Evolutionary conservation across 2,329 filamentous ascomycete genomes (phyloP).

Genomic region (Arthrobotrys entomopaga): DNA sequence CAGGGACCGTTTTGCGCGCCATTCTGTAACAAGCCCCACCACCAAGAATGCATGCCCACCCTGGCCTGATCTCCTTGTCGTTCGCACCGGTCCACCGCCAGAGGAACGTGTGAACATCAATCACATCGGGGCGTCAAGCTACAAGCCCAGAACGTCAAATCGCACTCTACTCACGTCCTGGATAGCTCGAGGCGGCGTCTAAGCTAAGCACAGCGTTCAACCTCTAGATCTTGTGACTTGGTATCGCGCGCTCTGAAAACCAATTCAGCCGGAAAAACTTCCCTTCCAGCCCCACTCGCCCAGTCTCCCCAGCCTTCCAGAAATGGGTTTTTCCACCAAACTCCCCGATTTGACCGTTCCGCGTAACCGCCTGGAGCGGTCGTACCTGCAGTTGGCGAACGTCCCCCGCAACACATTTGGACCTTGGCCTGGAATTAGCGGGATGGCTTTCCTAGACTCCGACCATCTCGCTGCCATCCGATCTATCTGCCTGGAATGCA

Average conservation of each 20-base stretch:
- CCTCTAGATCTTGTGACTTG: slow-evolving; percentile 35
- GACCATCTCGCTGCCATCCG: neutral
- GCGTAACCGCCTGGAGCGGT: slow-evolving; percentile 38
- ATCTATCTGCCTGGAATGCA: neutral
- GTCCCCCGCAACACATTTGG: slow-evolving; percentile 31
- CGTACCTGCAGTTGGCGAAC: slow-evolving; percentile 41
- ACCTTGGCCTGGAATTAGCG: slow-evolving; percentile 13
- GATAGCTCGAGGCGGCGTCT: slow-evolving; percentile 1
- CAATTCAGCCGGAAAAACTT: slow-evolving; percentile 56
- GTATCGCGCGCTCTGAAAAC: slow-evolving; percentile 15
- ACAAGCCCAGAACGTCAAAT: too few relatives aligned
- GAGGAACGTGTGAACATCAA: slow-evolving; percentile 28
- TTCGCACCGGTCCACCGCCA: neutral
- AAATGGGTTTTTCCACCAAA: slow-evolving; percentile 31
- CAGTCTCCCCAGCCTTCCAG: slow-evolving; percentile 27
- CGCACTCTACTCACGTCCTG: too few relatives aligned
- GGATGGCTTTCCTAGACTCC: slow-evolving; percentile 54
- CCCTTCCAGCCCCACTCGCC: slow-evolving; percentile 27
- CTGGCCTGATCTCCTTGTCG: neutral
- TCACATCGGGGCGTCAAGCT: too few relatives aligned
- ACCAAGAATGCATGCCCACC: slow-evolving; percentile 39
- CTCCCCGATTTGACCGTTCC: slow-evolving; percentile 50
- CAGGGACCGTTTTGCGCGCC: slow-evolving; percentile 18
- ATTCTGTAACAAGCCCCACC: slow-evolving; percentile 54
- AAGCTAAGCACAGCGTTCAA: slow-evolving; percentile 18